Percentiles rank a stretch among this genome's conserved stretches.
Evolutionary conservation across 2,329 filamentous ascomycete genomes (phyloP).

Genomic region (Penicillium sp.): DNA sequence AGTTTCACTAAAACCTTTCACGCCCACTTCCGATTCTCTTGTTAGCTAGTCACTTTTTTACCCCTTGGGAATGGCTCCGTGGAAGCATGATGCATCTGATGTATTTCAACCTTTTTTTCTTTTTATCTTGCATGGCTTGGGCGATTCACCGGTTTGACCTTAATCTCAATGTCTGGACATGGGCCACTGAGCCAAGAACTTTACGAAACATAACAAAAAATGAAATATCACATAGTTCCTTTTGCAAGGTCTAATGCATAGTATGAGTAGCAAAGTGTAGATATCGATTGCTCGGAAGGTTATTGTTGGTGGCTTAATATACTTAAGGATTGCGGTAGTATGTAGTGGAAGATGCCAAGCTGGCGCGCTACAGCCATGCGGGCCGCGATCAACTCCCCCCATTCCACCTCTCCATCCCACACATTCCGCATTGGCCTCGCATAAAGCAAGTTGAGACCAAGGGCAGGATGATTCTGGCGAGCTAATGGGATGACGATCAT

Average conservation of each 20-base stretch:
- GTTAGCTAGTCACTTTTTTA: slow-evolving; percentile 7
- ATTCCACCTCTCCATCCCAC: slow-evolving; percentile 10
- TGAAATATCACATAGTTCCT: slow-evolving; percentile 1
- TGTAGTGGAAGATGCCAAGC: slow-evolving; percentile 21
- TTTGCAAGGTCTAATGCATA: not conserved
- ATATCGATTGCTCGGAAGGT: not conserved
- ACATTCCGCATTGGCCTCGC: slow-evolving; percentile 17
- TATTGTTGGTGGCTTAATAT: no score
- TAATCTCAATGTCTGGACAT: slow-evolving; percentile 19
- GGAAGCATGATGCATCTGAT: slow-evolving; percentile 13
- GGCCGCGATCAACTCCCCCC: slow-evolving; percentile 11
- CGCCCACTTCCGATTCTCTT: not conserved
- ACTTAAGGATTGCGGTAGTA: not conserved
- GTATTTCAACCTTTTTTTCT: slow-evolving; percentile 7
- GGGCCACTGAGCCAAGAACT: slow-evolving; percentile 5
- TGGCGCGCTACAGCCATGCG: slow-evolving; percentile 15
- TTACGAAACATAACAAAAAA: slow-evolving; percentile 7
- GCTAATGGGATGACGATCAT: slow-evolving; percentile 40
- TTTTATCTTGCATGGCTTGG: slow-evolving; percentile 33
- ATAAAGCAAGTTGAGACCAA: slow-evolving; percentile 14
- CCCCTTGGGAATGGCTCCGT: slow-evolving; percentile 6
- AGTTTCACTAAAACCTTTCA: not conserved
- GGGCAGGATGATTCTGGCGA: slow-evolving; percentile 22
- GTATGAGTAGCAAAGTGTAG: not conserved
- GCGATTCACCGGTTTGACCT: slow-evolving; percentile 30